Percentiles rank a stretch among this genome's conserved stretches.
Evolutionary conservation across 2,329 filamentous ascomycete species (phyloP).

Genomic region (Pseudogymnoascus destructans): DNA sequence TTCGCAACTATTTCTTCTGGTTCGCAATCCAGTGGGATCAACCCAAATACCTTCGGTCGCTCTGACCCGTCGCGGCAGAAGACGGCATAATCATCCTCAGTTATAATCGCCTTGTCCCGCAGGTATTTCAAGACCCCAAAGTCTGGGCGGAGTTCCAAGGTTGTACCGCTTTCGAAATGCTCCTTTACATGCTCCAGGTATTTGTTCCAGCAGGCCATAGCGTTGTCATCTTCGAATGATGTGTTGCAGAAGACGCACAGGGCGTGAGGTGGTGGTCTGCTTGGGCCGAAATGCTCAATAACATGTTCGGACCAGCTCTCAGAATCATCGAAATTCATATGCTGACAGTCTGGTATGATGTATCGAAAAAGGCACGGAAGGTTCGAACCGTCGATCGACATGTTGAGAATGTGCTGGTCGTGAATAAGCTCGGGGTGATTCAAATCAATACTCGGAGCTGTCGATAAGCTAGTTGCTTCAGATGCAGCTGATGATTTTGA

Average conservation of each 20-base stretch:
- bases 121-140: constrained; percentile 31
- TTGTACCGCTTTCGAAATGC: constrained; percentile 27
- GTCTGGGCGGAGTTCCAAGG: constrained; percentile 26
- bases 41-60: not conserved
- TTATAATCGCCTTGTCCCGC: constrained; percentile 22
- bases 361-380: constrained; percentile 19
- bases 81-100: constrained; percentile 14
- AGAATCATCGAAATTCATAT: constrained; percentile 29
- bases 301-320: constrained; percentile 32
- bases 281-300: constrained; percentile 26
- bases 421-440: not conserved
- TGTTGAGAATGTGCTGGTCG: not conserved
- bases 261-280: constrained; percentile 20
- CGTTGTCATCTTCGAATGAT: constrained; percentile 11
- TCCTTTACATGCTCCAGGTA: constrained; percentile 38
- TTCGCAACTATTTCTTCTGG: not conserved
- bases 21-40: not conserved
- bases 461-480: not conserved
- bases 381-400: not conserved
- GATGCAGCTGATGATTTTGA: not conserved
- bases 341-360: constrained; percentile 10
- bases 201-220: constrained; percentile 14
- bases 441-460: not conserved
- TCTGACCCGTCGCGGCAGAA: not conserved
- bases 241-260: constrained; percentile 40